These are phyloP conservation scores for Aspergillus flavus DNA, from an alignment of 2,329 filamentous ascomycete species.

Conservation along the genomic window DNA sequence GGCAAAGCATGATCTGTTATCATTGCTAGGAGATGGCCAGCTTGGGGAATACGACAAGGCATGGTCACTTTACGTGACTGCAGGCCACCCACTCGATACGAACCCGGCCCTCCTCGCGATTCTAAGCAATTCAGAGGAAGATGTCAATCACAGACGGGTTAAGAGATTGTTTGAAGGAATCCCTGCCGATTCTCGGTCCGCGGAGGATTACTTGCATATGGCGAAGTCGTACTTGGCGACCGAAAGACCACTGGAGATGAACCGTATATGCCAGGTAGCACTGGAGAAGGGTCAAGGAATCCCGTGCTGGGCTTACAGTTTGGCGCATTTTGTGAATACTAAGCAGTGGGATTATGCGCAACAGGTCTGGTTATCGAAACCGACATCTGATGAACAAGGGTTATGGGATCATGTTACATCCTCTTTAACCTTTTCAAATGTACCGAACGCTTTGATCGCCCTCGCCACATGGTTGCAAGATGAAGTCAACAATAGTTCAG, in stretches of 20 bases:
- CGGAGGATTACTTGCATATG: conserved; percentile 48
- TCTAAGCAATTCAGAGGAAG: conserved; percentile 41
- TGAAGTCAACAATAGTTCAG: conserved; percentile 2
- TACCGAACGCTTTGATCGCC: conserved; percentile 26
- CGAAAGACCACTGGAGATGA: conserved; percentile 43
- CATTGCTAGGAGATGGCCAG: conserved; percentile 20
- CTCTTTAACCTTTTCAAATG: conserved; percentile 14
- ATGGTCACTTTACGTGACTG: conserved; percentile 45
- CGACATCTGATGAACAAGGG: conserved; percentile 13
- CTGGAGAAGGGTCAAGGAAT: conserved; percentile 26
- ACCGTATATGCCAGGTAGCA: conserved; percentile 47
- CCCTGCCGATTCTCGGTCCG: conserved; percentile 36
- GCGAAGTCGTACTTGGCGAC: conserved; percentile 47
- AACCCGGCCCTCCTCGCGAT: conserved; percentile 38
- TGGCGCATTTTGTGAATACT: conserved; percentile 35
- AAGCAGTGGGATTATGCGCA: conserved; percentile 36
- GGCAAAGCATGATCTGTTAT: conserved; percentile 21
- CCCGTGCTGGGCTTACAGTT: conserved; percentile 32
- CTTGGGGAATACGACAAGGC: conserved; percentile 38
- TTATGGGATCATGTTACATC: conserved; percentile 18
- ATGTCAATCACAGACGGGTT: conserved; percentile 45
- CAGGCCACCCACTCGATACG: conserved; percentile 30
- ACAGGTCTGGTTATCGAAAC: conserved; percentile 33
- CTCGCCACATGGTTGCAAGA: conserved; percentile 26
- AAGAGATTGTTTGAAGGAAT: conserved; percentile 52